phyloP scores from a whole-genome alignment of 2,329 filamentous ascomycete species.

The Pseudopithomyces chartarum region DNA sequence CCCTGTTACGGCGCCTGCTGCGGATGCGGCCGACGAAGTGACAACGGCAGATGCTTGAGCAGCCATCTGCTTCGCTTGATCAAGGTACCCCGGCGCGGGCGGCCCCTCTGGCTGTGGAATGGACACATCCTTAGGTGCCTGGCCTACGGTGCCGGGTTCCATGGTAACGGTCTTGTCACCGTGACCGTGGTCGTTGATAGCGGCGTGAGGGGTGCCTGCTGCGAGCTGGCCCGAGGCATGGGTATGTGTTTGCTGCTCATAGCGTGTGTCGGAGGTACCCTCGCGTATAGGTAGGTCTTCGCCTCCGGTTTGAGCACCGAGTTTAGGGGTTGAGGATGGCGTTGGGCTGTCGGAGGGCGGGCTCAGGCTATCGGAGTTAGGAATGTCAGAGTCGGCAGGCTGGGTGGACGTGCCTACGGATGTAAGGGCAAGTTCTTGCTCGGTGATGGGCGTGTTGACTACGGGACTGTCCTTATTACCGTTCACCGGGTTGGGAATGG shows the following conservation, averaged over 20 bases:
- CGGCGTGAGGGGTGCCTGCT: constrained; percentile 48
- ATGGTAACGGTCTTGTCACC: constrained; percentile 53
- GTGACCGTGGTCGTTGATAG: constrained; percentile 47
- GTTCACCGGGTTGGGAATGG: constrained; percentile 39
- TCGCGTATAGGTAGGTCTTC: constrained; percentile 34
- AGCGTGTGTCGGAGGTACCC: constrained; percentile 50
- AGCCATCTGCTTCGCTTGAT: constrained; percentile 50
- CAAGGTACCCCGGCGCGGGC: constrained; percentile 44
- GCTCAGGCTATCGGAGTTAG: constrained; percentile 17
- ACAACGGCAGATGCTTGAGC: constrained; percentile 31
- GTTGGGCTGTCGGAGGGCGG: constrained; percentile 29
- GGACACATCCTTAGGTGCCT: constrained; percentile 54
- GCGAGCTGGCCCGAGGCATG: constrained; percentile 51
- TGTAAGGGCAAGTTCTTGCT: constrained; percentile 31
- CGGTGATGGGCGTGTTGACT: constrained; percentile 34
- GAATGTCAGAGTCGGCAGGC: constrained; percentile 31
- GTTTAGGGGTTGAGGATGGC: constrained; percentile 16
- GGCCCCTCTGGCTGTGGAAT: constrained; percentile 37
- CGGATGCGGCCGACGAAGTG: constrained; percentile 36
- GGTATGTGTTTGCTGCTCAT: constrained; percentile 49
- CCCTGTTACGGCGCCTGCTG: constrained; percentile 39
- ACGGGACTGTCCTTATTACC: constrained; percentile 30
- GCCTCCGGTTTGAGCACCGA: constrained; percentile 10
- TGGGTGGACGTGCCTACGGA: constrained; percentile 46
- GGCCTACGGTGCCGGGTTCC: constrained; percentile 55